Percentiles rank a stretch among this genome's conserved stretches.
Conservation (phyloP, 805 yeast genomes). For the Spathaspora sp. region DNA sequence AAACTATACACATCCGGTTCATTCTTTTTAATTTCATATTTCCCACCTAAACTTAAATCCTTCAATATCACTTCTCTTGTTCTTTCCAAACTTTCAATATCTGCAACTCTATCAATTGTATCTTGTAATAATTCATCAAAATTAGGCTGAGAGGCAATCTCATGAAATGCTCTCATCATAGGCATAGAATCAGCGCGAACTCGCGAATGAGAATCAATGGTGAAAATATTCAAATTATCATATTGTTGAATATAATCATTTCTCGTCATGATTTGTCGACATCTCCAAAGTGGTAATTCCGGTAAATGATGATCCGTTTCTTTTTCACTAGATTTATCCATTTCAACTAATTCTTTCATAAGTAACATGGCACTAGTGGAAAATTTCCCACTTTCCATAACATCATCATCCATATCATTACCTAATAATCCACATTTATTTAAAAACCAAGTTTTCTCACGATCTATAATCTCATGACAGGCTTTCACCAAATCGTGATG, state of each 20-base stretch:
- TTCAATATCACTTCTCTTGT: constrained; percentile 74
- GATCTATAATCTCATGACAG: constrained; percentile 67
- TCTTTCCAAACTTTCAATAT: constrained; percentile 72
- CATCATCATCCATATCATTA: constrained; percentile 82
- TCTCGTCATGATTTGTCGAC: constrained; percentile 81
- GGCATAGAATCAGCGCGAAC: constrained; percentile 83
- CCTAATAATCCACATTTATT: constrained; percentile 81
- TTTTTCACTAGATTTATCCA: constrained; percentile 44
- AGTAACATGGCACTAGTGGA: constrained; percentile 70
- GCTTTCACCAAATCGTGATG: constrained; percentile 55
- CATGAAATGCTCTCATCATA: constrained; percentile 87
- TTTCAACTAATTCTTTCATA: constrained; percentile 66
- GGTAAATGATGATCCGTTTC: constrained; percentile 54
- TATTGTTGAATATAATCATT: constrained; percentile 74
- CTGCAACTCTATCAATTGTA: constrained; percentile 64
- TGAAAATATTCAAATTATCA: constrained; percentile 74
- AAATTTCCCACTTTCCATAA: constrained; percentile 79
- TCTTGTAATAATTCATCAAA: constrained; percentile 64
- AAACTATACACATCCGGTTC: constrained; percentile 11
- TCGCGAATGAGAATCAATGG: constrained; percentile 67
- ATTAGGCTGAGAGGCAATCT: constrained; percentile 67
- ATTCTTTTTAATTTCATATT: constrained; percentile 23
- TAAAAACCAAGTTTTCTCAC: constrained; percentile 82
- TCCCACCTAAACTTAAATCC: constrained; percentile 56
- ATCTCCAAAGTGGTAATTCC: constrained; percentile 76